phyloP scores from a whole-genome alignment of 176 grass and related monocot genomes.

The Zizania latifolia region DNA sequence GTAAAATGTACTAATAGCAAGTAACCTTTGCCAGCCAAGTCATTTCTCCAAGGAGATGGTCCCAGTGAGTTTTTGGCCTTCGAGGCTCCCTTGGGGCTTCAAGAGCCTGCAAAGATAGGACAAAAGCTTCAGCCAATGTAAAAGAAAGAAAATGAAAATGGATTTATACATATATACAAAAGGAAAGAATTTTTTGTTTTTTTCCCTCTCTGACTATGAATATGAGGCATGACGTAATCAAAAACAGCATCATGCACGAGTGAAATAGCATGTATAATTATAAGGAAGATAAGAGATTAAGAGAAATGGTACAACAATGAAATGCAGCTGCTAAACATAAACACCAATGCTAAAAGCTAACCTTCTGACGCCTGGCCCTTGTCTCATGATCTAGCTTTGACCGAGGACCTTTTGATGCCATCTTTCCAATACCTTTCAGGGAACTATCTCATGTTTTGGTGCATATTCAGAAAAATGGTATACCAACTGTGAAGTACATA shows the following conservation, averaged over 20 bases:
- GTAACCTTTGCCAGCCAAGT: slow-evolving; percentile 84
- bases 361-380: slow-evolving; percentile 93
- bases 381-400: slow-evolving; percentile 88
- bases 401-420: slow-evolving; percentile 97
- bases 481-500: slow-evolving; percentile 1
- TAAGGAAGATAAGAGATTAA: slow-evolving; percentile 23
- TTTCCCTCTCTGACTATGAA: slow-evolving; percentile 8
- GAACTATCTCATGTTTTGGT: slow-evolving; percentile 26
- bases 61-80: slow-evolving; percentile 91
- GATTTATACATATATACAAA: neutral
- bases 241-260: slow-evolving; percentile 16
- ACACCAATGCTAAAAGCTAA: slow-evolving; percentile 43
- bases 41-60: slow-evolving; percentile 97
- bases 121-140: neutral
- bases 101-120: slow-evolving; percentile 52
- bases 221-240: neutral
- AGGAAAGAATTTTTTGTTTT: neutral
- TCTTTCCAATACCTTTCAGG: slow-evolving; percentile 40
- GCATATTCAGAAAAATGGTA: slow-evolving; percentile 11
- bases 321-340: slow-evolving; percentile 21
- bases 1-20: slow-evolving; percentile 17
- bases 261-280: neutral
- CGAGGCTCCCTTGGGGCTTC: slow-evolving; percentile 82
- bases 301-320: neutral
- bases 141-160: neutral